These are phyloP conservation scores for Puccinia novopanici DNA, from an alignment of 1,284 basidiomycete species.

Conservation along the genomic window DNA sequence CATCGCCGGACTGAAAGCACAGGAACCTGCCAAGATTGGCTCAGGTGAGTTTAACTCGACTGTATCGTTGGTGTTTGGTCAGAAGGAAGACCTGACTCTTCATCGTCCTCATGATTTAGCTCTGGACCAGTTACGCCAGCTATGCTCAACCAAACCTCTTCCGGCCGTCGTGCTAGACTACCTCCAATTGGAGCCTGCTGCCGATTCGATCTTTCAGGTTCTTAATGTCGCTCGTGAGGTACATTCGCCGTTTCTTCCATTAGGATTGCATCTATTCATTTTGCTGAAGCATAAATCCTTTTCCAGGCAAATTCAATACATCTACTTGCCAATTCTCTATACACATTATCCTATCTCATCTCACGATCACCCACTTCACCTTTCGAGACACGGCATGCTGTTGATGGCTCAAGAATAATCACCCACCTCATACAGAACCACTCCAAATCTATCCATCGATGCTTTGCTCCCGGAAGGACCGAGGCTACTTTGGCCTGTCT, in stretches of 20 bases:
- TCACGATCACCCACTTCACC: constrained; percentile 11
- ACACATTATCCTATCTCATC: constrained; percentile 46
- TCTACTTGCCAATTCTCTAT: constrained; percentile 44
- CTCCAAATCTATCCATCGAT: constrained; percentile 48
- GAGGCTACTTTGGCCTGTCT: constrained; percentile 50
- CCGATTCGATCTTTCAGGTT: constrained; percentile 38
- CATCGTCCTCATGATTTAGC: constrained; percentile 11
- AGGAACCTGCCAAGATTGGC: constrained; percentile 37
- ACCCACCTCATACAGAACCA: constrained; percentile 43
- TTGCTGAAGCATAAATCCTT: constrained; percentile 2
- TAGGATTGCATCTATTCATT: not conserved
- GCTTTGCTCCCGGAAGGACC: constrained; percentile 50
- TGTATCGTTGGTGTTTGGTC: constrained; percentile 14
- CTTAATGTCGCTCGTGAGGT: constrained; percentile 49
- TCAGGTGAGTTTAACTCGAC: constrained; percentile 15
- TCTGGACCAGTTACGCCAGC: constrained; percentile 38
- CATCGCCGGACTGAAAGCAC: constrained; percentile 22
- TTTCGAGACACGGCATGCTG: constrained; percentile 14
- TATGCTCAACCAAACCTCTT: constrained; percentile 27
- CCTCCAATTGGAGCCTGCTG: constrained; percentile 38
- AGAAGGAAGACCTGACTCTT: constrained; percentile 3
- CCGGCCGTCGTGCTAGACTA: constrained; percentile 38
- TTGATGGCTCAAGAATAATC: constrained; percentile 42
- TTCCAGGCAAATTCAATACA: constrained; percentile 48
- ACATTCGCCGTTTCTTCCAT: not conserved